Conservation (phyloP, 2,329 filamentous ascomycete genomes). For the Epicoccum nigrum region DNA sequence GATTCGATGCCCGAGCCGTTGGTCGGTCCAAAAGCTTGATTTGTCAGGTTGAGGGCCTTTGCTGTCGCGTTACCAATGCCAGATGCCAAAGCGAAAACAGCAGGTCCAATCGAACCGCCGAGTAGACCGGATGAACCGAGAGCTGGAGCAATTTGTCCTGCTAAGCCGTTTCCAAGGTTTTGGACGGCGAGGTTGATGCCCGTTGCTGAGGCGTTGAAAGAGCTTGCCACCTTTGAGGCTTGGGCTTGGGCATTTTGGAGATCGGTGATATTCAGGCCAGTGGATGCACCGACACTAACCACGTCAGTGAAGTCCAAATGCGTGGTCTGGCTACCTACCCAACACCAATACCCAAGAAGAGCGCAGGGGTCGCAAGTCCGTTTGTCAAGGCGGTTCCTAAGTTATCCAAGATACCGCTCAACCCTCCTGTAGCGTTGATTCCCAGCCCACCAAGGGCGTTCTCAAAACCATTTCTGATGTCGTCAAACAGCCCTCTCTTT, state of each 20-base stretch:
- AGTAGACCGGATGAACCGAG: slow-evolving; percentile 4
- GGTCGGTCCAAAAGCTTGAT: slow-evolving; percentile 23
- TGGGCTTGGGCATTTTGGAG: slow-evolving; percentile 22
- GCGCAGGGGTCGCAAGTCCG: slow-evolving; percentile 32
- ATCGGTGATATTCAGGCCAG: slow-evolving; percentile 34
- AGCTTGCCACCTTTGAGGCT: slow-evolving; percentile 26
- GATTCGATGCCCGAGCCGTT: slow-evolving; percentile 25
- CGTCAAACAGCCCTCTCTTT: slow-evolving; percentile 20
- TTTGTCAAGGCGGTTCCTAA: slow-evolving; percentile 20
- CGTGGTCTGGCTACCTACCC: too few species aligned
- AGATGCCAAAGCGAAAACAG: slow-evolving; percentile 34
- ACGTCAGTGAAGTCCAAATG: slow-evolving; percentile 17
- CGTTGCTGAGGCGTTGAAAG: slow-evolving; percentile 28
- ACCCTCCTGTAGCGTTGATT: slow-evolving; percentile 20
- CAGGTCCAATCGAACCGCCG: slow-evolving; percentile 22
- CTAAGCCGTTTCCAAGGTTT: slow-evolving; percentile 34
- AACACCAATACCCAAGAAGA: slow-evolving; percentile 40
- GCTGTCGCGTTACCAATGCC: slow-evolving; percentile 38
- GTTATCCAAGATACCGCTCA: slow-evolving; percentile 19
- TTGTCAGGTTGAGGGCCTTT: slow-evolving; percentile 33
- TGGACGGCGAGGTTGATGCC: slow-evolving; percentile 35
- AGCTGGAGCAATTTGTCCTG: slow-evolving; percentile 28
- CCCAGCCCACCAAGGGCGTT: slow-evolving; percentile 3
- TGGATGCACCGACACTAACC: slow-evolving; percentile 33
- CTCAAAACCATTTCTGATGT: slow-evolving; percentile 15